Evolutionary conservation across 139 green algal genomes (phyloP), one percentile per base, ranked within the genome.

Genomic region (Diplosphaera chodatii): DNA sequence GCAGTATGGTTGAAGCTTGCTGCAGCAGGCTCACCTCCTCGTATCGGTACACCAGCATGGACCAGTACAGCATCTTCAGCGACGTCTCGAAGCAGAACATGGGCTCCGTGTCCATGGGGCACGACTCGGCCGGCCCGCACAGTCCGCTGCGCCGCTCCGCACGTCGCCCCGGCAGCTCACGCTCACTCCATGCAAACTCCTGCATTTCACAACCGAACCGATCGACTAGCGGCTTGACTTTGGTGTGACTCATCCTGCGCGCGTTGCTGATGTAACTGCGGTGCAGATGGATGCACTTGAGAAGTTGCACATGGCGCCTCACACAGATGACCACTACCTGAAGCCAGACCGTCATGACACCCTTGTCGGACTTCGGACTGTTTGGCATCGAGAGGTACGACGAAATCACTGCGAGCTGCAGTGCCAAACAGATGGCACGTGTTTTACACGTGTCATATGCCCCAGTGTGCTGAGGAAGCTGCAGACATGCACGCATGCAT

Each of bases 61-160:
- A 40, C 66, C 66, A 71, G 34, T 71, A 71, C 1, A 71, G 37
- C 34, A 71, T 62, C 30, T 71, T 71, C 34, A 71, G 25, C 18
- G 48, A 59, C 16, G 48, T 59, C 16, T 59, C 48, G 18, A 59
- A 59, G 16, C 48, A 59, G 16, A n/a, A 59, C 48, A 59, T 59
- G 13, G 48, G 48, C 25, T 59, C 48, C 13, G 22, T 59, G 48
- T 59, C 48, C 48, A 59, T 59, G 3, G 48, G 48, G 48, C 48
- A 59, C 16, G 8, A 3, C 13, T 3, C 48, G 13, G 48, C 18
- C 13, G 48, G 48, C 13, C 37, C 37, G 37, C 48, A 59, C 18
- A 59, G 48, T 18, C 16, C 13, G 48, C 48, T 59, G 48, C 48
- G 48, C 16, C 48, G 48, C 48, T 59, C 48, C 4, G 8, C 10